phyloP scores from a whole-genome alignment of 371 early-diverging fungal species.

The Furculomyces boomerangus region DNA sequence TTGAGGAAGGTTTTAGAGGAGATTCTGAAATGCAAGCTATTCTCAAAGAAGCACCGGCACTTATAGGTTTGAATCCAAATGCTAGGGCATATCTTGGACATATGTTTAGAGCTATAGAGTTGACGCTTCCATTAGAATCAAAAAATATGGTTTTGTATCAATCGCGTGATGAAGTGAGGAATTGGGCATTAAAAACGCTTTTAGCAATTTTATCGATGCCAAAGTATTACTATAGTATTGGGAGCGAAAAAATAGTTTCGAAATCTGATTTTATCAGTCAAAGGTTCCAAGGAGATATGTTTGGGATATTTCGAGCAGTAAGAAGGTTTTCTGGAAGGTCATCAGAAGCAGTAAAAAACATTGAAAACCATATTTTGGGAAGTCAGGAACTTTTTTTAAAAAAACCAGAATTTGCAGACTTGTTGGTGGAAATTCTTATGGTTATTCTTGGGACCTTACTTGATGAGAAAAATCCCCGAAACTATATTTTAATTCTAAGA shows the following conservation, averaged over 20 bases:
- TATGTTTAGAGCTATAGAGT: neutral
- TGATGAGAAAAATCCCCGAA: neutral
- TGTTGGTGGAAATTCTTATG: neutral
- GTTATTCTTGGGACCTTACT: neutral
- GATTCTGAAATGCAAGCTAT: neutral
- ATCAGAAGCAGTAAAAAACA: neutral
- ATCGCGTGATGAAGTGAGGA: neutral
- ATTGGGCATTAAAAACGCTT: neutral
- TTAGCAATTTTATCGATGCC: neutral
- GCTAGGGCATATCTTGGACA: neutral
- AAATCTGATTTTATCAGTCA: neutral
- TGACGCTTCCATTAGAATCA: neutral
- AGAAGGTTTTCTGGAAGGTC: neutral
- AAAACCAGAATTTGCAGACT: neutral
- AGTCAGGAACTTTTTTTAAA: neutral
- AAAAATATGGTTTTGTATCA: neutral
- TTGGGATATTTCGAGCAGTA: neutral
- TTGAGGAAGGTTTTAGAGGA: neutral
- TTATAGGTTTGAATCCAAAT: conserved; percentile 2
- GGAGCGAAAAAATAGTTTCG: neutral
- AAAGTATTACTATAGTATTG: neutral
- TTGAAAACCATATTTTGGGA: neutral
- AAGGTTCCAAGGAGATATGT: neutral
- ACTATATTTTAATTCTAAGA: neutral
- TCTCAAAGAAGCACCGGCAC: neutral